phyloP scores from a whole-genome alignment of 2,329 filamentous ascomycete genomes.

The Clarireedia monteithiana region DNA sequence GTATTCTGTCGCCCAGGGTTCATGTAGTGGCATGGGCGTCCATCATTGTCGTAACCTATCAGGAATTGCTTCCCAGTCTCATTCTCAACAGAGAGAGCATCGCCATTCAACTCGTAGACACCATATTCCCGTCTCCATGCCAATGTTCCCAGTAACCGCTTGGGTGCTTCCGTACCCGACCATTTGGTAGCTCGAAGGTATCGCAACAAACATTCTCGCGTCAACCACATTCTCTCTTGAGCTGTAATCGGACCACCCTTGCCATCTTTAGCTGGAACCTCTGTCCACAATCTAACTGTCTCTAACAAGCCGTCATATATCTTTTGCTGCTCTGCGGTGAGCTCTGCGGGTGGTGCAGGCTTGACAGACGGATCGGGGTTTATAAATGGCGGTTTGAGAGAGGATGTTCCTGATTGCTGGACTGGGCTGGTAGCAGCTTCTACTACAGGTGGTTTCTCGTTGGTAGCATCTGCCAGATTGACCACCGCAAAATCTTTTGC shows the following conservation, averaged over 20 bases:
- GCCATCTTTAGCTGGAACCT: conserved; percentile 55
- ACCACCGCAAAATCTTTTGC: conserved; percentile 8
- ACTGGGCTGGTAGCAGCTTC: neutral
- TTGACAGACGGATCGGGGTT: conserved; percentile 19
- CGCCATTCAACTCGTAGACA: conserved; percentile 63
- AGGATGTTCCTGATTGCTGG: no score
- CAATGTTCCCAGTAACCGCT: conserved; percentile 73
- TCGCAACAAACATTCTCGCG: conserved; percentile 82
- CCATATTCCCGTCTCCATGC: conserved; percentile 90
- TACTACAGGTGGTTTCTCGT: neutral
- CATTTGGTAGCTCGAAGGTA: conserved; percentile 94
- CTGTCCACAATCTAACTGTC: conserved; percentile 62
- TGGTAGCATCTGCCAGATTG: neutral
- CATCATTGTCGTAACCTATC: conserved; percentile 77
- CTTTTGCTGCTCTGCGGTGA: conserved; percentile 68
- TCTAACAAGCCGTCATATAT: conserved; percentile 77
- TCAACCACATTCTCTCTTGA: conserved; percentile 80
- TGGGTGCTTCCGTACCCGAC: conserved; percentile 65
- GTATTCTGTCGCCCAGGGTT: conserved; percentile 91
- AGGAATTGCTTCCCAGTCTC: conserved; percentile 94
- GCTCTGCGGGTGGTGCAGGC: conserved; percentile 43
- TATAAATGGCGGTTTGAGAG: conserved; percentile 33
- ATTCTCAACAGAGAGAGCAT: conserved; percentile 89
- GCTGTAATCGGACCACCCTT: conserved; percentile 62
- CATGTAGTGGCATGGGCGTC: conserved; percentile 84